phyloP scores from a whole-genome alignment of 768 basidiomycete genomes.

The Auriscalpium microsporum region DNA sequence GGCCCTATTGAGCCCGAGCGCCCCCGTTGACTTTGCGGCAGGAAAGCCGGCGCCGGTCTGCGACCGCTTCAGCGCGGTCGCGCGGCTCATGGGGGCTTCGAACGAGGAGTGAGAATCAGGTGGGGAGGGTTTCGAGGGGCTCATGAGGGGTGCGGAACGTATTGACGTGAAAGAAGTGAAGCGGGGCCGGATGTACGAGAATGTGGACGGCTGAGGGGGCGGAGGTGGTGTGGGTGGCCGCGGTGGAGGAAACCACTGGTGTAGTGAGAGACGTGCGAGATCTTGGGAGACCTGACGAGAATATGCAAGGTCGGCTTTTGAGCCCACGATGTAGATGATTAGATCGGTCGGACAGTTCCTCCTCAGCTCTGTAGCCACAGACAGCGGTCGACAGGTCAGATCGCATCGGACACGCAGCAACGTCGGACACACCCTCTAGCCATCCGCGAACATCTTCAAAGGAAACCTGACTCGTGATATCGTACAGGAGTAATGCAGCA shows the following conservation, averaged over 20 bases:
- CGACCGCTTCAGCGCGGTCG: conserved; percentile 32
- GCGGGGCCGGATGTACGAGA: conserved; percentile 71
- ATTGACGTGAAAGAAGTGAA: conserved; percentile 66
- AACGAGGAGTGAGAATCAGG: conserved; percentile 53
- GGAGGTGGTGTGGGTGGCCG: conserved; percentile 58
- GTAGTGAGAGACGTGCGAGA: conserved; percentile 73
- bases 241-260: conserved; percentile 84
- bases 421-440: conserved; percentile 60
- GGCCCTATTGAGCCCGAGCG: conserved; percentile 13
- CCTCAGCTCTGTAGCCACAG: conserved; percentile 58
- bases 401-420: background rate
- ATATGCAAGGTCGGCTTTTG: conserved; percentile 75
- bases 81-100: conserved; percentile 40
- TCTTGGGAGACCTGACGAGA: conserved; percentile 74
- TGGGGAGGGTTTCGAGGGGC: conserved; percentile 37
- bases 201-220: conserved; percentile 49
- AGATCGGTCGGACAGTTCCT: conserved; percentile 84
- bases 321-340: conserved; percentile 91
- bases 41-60: conserved; percentile 23
- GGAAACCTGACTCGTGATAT: conserved; percentile 83
- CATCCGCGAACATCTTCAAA: conserved; percentile 90
- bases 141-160: conserved; percentile 51
- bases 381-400: background rate
- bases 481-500: conserved; percentile 89
- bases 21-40: conserved; percentile 13